Conservation (phyloP, 139 green algal species). For the Spirogloea muscicola region DNA sequence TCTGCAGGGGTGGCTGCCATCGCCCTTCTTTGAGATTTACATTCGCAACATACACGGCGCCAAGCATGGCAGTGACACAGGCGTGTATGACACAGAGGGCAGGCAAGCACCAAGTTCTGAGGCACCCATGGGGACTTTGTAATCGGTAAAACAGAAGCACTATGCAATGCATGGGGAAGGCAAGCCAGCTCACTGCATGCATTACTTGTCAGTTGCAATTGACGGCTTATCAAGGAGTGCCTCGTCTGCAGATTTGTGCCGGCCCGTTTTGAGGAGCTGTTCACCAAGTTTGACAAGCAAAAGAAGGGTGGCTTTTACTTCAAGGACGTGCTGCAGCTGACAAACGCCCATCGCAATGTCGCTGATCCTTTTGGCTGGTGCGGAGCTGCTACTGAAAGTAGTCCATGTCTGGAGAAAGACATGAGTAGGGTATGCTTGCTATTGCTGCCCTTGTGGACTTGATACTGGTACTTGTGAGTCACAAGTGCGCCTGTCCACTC, state of each 20-base stretch:
- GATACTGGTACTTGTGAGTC: too few relatives aligned
- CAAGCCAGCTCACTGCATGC: too few relatives aligned
- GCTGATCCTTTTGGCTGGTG: conserved; percentile 46
- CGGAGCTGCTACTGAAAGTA: too few relatives aligned
- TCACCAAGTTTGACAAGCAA: conserved; percentile 43
- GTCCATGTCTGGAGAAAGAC: too few relatives aligned
- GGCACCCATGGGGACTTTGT: too few relatives aligned
- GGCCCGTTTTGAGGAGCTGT: conserved; percentile 49
- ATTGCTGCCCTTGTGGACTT: too few relatives aligned
- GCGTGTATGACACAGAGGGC: conserved; percentile 47
- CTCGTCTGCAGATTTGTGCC: conserved; percentile 49
- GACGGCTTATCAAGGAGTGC: too few relatives aligned
- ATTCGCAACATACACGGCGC: conserved; percentile 45
- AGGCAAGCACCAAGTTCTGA: conserved; percentile 10
- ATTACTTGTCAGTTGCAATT: too few relatives aligned
- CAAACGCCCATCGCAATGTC: conserved; percentile 25
- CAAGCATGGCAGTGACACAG: conserved; percentile 47
- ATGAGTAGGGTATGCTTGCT: too few relatives aligned
- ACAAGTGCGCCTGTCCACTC: too few relatives aligned
- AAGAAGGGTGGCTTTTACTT: conserved; percentile 36
- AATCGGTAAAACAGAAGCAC: too few relatives aligned
- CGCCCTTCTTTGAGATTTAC: conserved; percentile 32
- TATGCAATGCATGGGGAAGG: too few relatives aligned
- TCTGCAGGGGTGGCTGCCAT: conserved; percentile 44
- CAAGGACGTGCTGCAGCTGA: conserved; percentile 39